A percentile compares a stretch with the other conserved stretches of the same genome.
These are phyloP conservation scores for Alternaria alternata DNA, from an alignment of 2,329 filamentous ascomycete species.

Conservation along the genomic window DNA sequence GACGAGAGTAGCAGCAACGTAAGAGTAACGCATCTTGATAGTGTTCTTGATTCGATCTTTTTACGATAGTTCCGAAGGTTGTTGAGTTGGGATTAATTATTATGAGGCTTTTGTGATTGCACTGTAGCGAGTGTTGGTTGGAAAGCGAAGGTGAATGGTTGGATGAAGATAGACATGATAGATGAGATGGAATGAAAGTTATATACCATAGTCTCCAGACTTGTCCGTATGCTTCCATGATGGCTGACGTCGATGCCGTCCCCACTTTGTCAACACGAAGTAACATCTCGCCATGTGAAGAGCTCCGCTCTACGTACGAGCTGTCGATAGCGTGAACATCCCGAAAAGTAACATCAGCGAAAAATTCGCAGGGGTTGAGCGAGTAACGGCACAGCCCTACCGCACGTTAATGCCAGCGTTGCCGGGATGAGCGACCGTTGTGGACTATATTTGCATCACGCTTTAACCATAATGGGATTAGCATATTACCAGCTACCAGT, in stretches of 20 bases:
- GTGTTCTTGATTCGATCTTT: slow-evolving; percentile 10
- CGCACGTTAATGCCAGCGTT: slow-evolving; percentile 21
- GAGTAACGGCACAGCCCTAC: slow-evolving; percentile 34
- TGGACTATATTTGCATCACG: slow-evolving; percentile 23
- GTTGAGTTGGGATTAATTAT: slow-evolving; percentile 33
- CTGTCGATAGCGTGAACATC: slow-evolving; percentile 42
- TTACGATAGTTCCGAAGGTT: slow-evolving; percentile 3
- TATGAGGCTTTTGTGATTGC: slow-evolving; percentile 34
- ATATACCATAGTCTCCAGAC: slow-evolving; percentile 34
- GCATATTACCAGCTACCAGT: neutral
- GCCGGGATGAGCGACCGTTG: slow-evolving; percentile 13
- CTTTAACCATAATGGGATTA: slow-evolving; percentile 13
- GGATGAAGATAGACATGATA: slow-evolving; percentile 31
- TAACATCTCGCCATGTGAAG: slow-evolving; percentile 34
- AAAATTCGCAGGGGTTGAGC: slow-evolving; percentile 19
- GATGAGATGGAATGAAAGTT: slow-evolving; percentile 24
- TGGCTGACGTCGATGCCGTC: slow-evolving; percentile 36
- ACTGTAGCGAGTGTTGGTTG: slow-evolving; percentile 45
- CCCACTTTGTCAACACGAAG: slow-evolving; percentile 38
- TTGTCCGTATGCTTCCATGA: slow-evolving; percentile 32
- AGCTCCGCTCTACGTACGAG: slow-evolving; percentile 28
- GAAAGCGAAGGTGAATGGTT: slow-evolving; percentile 44
- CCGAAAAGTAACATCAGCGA: slow-evolving; percentile 27
- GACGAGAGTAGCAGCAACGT: slow-evolving; percentile 42
- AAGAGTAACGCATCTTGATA: slow-evolving; percentile 45